Evolutionary conservation across 148 eudicot species (phyloP).

Genomic region (Linanthus parryae): DNA sequence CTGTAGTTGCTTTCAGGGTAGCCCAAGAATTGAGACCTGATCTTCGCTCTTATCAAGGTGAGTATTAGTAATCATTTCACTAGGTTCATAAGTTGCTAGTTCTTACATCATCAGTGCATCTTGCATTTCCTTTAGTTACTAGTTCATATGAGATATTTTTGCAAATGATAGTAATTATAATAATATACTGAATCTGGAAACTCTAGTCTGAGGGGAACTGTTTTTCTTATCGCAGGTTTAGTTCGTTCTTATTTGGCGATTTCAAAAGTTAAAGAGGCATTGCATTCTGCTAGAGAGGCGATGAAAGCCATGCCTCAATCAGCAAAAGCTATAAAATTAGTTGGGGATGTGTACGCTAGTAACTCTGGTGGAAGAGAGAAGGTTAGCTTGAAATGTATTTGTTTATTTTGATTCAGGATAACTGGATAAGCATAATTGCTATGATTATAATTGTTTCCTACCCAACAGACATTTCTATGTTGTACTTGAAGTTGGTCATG

Average conservation of each 20-base stretch:
- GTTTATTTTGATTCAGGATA: background rate
- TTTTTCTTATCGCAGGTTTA: conserved; percentile 44
- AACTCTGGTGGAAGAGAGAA: conserved; percentile 84
- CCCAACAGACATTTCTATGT: too few species aligned
- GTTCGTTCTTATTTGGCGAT: conserved; percentile 87
- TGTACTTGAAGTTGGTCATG: too few species aligned
- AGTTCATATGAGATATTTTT: background rate
- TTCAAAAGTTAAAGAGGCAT: conserved; percentile 88
- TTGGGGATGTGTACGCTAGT: conserved; percentile 97
- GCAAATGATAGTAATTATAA: background rate
- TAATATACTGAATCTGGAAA: background rate
- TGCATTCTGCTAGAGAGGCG: conserved; percentile 90
- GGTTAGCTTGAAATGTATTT: conserved; percentile 28
- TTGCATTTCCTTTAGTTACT: background rate
- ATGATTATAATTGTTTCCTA: too few species aligned
- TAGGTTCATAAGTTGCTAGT: background rate
- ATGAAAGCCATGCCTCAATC: conserved; percentile 98
- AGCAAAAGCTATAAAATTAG: conserved; percentile 88
- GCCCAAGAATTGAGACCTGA: conserved; percentile 94
- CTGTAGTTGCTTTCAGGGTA: conserved; percentile 69
- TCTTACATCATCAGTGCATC: background rate
- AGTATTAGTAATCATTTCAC: conserved; percentile 1
- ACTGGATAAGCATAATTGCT: too few species aligned
- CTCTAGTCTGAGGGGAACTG: background rate
- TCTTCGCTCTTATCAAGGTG: conserved; percentile 97